These are phyloP conservation scores for Chlorella sp. DNA, from an alignment of 139 green algal genomes.

Conservation along the genomic window DNA sequence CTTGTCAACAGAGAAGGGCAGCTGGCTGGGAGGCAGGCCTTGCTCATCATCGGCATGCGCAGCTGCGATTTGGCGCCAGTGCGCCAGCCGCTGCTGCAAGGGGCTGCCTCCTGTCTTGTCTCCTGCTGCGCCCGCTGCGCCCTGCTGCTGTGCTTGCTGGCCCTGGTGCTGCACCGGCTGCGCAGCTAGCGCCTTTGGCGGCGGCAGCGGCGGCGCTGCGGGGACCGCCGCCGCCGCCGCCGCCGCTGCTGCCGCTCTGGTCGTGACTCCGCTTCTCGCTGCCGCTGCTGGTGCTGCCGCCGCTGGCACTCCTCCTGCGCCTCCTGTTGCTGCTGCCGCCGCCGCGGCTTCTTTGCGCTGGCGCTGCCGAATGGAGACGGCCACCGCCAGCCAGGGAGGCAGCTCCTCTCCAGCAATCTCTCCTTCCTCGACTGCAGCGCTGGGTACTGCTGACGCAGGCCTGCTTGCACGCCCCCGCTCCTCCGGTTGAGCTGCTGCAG, in stretches of 20 bases:
- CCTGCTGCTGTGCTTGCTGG: background rate
- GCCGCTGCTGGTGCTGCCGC: background rate
- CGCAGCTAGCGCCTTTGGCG: background rate
- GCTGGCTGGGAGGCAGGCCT: background rate
- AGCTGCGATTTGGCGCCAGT: background rate
- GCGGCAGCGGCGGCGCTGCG: too few species aligned
- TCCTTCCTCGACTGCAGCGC: background rate
- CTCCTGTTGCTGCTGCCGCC: background rate
- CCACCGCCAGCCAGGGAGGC: conserved; percentile 14
- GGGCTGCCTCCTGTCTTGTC: too few species aligned
- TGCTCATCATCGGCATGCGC: background rate
- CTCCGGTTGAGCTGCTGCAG: background rate
- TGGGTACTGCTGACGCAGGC: background rate
- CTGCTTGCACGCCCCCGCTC: background rate
- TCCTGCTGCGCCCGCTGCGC: background rate
- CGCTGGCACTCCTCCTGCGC: background rate
- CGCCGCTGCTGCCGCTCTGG: background rate
- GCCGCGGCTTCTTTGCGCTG: background rate
- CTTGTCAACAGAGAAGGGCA: background rate
- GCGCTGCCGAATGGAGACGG: background rate
- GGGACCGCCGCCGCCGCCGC: too few species aligned
- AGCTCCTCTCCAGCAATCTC: background rate
- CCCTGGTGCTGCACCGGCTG: background rate
- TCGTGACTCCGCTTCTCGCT: background rate
- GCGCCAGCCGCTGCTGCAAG: background rate